Percentiles rank a stretch among this genome's conserved stretches.
phyloP scores from a whole-genome alignment of 352 stramenopile species.

The Globisporangium heterothallicum region DNA sequence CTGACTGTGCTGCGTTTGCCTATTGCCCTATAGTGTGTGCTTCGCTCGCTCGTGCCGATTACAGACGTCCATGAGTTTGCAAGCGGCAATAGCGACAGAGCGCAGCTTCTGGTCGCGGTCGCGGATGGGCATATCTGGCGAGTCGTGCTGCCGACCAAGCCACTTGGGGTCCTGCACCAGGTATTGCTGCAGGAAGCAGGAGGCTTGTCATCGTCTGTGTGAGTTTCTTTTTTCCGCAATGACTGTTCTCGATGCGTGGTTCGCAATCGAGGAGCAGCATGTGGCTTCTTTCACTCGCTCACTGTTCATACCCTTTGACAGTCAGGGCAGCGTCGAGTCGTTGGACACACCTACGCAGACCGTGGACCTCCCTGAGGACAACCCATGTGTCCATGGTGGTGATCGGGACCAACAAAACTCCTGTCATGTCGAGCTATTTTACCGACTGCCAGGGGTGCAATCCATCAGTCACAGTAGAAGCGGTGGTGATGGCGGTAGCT shows the following conservation, averaged over 20 bases:
- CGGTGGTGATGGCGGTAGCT: slow-evolving; percentile 14
- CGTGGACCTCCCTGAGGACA: slow-evolving; percentile 6
- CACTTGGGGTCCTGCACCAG: slow-evolving; percentile 6
- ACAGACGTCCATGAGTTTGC: slow-evolving; percentile 21
- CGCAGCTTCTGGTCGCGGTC: slow-evolving; percentile 26
- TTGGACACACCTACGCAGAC: slow-evolving; percentile 4
- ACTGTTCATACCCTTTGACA: neutral
- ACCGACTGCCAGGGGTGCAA: slow-evolving; percentile 36
- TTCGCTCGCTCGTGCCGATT: slow-evolving; percentile 36
- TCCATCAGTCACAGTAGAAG: slow-evolving; percentile 15
- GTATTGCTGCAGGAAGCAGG: slow-evolving; percentile 7
- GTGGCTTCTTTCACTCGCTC: too few species aligned
- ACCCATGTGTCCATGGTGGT: too few species aligned
- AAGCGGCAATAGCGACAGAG: neutral
- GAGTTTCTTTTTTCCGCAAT: neutral
- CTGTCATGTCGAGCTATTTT: slow-evolving; percentile 16
- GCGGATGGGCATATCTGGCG: slow-evolving; percentile 45
- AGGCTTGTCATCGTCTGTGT: neutral
- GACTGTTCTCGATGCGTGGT: too few species aligned
- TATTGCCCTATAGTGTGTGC: slow-evolving; percentile 39
- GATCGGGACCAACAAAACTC: too few species aligned
- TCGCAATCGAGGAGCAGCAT: too few species aligned
- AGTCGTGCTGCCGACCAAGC: slow-evolving; percentile 24
- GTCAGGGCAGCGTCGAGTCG: slow-evolving; percentile 3
- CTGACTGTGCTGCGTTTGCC: neutral